A percentile compares a stretch with the other conserved stretches of the same genome.
phyloP scores from a whole-genome alignment of 306 rosid species.

The Fragaria vesca region DNA sequence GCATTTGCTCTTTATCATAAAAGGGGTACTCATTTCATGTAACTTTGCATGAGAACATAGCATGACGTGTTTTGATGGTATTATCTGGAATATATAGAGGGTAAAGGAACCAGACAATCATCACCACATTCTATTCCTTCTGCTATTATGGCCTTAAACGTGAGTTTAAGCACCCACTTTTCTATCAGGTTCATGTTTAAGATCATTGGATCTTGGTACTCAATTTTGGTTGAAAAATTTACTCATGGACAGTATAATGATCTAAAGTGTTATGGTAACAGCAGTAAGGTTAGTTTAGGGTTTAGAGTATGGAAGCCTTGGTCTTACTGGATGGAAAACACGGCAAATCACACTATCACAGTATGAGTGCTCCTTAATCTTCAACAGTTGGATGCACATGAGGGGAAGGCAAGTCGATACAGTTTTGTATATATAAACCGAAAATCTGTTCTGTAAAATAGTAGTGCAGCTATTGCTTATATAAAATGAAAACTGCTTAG shows the following conservation, averaged over 20 bases:
- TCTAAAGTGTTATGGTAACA: background rate
- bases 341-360: background rate
- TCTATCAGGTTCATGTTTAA: background rate
- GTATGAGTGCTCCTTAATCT: background rate
- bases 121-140: background rate
- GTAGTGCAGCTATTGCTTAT: background rate
- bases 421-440: no score
- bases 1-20: background rate
- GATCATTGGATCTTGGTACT: background rate
- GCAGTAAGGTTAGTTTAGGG: background rate
- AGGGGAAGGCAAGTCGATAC: no score
- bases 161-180: background rate
- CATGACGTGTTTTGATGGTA: constrained; percentile 3
- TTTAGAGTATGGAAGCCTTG: background rate
- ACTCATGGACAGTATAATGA: background rate
- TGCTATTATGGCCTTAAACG: background rate
- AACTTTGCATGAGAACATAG: background rate
- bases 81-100: background rate
- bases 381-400: background rate
- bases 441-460: no score
- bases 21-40: background rate
- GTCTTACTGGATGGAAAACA: background rate
- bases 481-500: background rate
- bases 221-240: background rate
- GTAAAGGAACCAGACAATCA: background rate